Conservation (phyloP, 805 yeast species). For the Saccharomycopsis microspora region DNA sequence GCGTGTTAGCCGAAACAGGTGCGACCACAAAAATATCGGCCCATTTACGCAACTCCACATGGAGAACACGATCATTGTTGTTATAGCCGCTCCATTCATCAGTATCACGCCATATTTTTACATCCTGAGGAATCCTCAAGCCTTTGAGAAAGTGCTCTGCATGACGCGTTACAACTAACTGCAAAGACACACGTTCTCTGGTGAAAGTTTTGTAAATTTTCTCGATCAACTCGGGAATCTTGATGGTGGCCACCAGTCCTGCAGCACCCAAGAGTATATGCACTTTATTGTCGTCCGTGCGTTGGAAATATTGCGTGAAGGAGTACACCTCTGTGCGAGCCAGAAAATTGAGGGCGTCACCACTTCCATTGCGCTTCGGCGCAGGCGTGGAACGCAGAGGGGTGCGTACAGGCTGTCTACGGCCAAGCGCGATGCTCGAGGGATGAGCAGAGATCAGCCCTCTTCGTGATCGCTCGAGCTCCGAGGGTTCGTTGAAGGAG, state of each 20-base stretch:
- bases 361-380: neutral
- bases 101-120: constrained; percentile 76
- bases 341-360: neutral
- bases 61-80: constrained; percentile 66
- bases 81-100: constrained; percentile 57
- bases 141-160: constrained; percentile 63
- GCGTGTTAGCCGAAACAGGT: constrained; percentile 70
- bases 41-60: constrained; percentile 74
- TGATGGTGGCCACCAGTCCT: constrained; percentile 94
- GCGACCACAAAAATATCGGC: constrained; percentile 71
- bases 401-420: neutral
- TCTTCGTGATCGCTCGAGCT: constrained; percentile 33
- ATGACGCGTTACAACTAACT: constrained; percentile 68
- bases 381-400: neutral
- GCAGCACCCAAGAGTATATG: constrained; percentile 89
- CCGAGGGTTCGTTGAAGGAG: constrained; percentile 37
- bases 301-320: constrained; percentile 58
- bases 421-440: constrained; percentile 25
- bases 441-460: constrained; percentile 50
- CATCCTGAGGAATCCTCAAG: constrained; percentile 56
- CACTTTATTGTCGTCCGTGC: constrained; percentile 70
- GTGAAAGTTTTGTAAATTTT: constrained; percentile 76
- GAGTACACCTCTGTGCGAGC: too few relatives aligned
- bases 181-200: constrained; percentile 63
- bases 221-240: constrained; percentile 81